Conservation (phyloP, 495 filamentous ascomycete genomes). For the Penicillium atrosanguineum region DNA sequence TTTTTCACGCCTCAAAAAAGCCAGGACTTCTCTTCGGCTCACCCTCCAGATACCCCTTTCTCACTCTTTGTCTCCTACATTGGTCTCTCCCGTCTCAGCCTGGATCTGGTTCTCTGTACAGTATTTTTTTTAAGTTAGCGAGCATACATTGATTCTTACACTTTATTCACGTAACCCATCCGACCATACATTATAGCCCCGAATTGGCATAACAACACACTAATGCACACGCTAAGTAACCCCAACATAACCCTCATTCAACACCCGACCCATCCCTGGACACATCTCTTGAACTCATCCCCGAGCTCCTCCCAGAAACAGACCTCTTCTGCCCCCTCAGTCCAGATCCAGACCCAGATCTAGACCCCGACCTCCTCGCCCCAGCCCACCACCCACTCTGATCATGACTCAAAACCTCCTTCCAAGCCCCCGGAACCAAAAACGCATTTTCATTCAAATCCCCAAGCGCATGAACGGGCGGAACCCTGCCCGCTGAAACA, state of each 20-base stretch:
- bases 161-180: not conserved
- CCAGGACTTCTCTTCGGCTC: constrained; percentile 4
- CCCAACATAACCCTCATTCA: not conserved
- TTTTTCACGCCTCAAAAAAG: not conserved
- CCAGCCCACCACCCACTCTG: constrained; percentile 20
- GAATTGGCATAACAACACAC: not conserved
- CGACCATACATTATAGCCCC: not conserved
- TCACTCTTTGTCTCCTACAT: not conserved
- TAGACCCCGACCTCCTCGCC: constrained; percentile 3
- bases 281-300: constrained; percentile 9
- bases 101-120: constrained; percentile 19
- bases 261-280: not conserved
- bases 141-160: constrained; percentile 7
- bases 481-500: not conserved
- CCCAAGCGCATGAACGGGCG: constrained; percentile 5
- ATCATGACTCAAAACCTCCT: constrained; percentile 16
- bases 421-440: constrained; percentile 12
- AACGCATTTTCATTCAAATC: constrained; percentile 8
- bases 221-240: not conserved
- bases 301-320: constrained; percentile 14
- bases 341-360: constrained; percentile 2
- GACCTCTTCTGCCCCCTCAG: not conserved
- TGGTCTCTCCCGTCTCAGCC: not conserved
- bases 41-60: constrained; percentile 16
- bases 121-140: constrained; percentile 21